Conservation (phyloP, 306 rosid species). For the Cucurbita argyrosperma region DNA sequence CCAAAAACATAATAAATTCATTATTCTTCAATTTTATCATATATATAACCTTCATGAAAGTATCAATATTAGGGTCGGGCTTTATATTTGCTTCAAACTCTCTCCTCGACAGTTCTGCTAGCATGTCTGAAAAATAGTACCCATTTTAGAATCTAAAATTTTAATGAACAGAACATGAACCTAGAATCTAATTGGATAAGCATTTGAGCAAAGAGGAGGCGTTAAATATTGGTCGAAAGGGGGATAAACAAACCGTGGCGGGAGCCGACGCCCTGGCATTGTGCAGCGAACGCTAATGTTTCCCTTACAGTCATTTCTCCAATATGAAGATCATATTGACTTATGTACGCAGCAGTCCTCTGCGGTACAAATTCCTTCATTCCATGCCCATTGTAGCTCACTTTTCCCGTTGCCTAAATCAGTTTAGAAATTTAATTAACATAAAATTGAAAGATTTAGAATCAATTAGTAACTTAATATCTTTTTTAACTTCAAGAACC, state of each 20-base stretch:
- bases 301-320: slow-evolving; percentile 43
- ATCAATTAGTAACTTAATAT: no score
- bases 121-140: slow-evolving; percentile 17
- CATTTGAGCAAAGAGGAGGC: no score
- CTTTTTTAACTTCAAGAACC: no score
- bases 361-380: slow-evolving; percentile 28
- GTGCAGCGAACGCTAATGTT: slow-evolving; percentile 37
- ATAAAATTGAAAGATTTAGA: no score
- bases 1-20: neutral
- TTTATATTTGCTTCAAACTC: slow-evolving; percentile 25
- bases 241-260: slow-evolving; percentile 14
- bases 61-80: slow-evolving; percentile 39
- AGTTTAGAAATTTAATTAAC: no score
- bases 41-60: slow-evolving; percentile 29
- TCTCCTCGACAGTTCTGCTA: slow-evolving; percentile 34
- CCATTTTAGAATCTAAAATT: neutral
- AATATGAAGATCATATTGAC: slow-evolving; percentile 33
- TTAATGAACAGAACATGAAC: neutral
- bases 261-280: slow-evolving; percentile 39
- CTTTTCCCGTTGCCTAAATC: slow-evolving; percentile 19
- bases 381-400: slow-evolving; percentile 31
- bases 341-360: slow-evolving; percentile 34
- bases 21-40: no score
- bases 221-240: no score
- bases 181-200: no score